Percentiles rank a stretch among this genome's conserved stretches.
phyloP scores from a whole-genome alignment of 305 asterid species.

The Fraxinus latifolia region DNA sequence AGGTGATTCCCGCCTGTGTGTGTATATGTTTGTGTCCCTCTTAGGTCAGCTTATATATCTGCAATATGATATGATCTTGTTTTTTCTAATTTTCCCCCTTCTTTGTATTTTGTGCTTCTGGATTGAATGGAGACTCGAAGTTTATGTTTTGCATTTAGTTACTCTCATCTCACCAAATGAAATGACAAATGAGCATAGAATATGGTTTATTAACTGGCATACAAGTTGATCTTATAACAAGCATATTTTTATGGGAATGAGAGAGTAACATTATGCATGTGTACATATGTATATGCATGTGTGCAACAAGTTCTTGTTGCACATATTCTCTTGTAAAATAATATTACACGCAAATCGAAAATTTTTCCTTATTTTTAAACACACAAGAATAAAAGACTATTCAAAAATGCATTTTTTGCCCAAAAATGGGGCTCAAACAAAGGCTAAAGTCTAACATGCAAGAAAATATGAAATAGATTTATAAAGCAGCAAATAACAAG shows the following conservation, averaged over 20 bases:
- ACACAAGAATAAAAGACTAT: too few relatives aligned
- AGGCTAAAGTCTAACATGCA: not conserved
- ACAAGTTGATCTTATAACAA: not conserved
- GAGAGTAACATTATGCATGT: not conserved
- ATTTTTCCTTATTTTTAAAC: too few relatives aligned
- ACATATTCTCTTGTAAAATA: too few relatives aligned
- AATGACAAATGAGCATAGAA: not conserved
- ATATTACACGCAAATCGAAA: too few relatives aligned
- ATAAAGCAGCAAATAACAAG: not conserved
- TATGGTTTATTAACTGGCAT: not conserved
- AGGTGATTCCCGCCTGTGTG: slow-evolving; percentile 34
- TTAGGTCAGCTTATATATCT: not conserved
- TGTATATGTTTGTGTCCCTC: not conserved
- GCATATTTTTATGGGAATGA: too few relatives aligned
- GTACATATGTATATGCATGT: not conserved
- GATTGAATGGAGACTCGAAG: not conserved
- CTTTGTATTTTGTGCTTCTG: not conserved
- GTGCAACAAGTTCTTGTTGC: not conserved
- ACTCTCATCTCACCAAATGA: not conserved
- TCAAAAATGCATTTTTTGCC: too few relatives aligned
- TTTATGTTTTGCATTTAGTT: not conserved
- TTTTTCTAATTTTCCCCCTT: not conserved
- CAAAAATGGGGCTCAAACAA: too few relatives aligned
- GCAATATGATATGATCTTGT: not conserved
- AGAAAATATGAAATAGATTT: not conserved